Percentiles rank a stretch among this genome's conserved stretches.
phyloP scores from a whole-genome alignment of 1,284 basidiomycete species.

The Puccinia novopanici region DNA sequence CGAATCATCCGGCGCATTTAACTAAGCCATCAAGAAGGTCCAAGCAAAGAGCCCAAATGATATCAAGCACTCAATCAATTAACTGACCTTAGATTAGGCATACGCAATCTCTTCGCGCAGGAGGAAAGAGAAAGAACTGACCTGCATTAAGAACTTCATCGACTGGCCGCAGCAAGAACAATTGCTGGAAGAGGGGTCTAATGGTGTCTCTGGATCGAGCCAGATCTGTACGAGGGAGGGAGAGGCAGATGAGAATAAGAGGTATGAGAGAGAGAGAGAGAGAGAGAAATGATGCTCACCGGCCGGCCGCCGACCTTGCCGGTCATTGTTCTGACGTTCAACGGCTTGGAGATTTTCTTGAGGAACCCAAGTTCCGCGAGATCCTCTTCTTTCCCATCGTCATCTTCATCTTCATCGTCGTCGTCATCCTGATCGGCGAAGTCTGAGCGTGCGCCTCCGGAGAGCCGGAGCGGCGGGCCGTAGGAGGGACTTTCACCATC shows the following conservation, averaged over 20 bases:
- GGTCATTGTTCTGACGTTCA: conserved; percentile 38
- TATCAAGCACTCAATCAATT: no score
- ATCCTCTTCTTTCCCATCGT: conserved; percentile 26
- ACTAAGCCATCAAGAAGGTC: neutral
- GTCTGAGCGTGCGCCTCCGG: conserved; percentile 19
- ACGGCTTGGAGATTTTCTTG: conserved; percentile 26
- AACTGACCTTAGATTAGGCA: neutral
- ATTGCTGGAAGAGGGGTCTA: neutral
- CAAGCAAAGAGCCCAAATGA: no score
- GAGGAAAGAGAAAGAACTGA: conserved; percentile 3
- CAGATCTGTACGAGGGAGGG: conserved; percentile 33
- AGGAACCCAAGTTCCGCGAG: conserved; percentile 47
- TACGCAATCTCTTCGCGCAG: neutral
- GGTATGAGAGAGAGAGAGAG: neutral
- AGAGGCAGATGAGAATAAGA: neutral
- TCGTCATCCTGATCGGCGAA: conserved; percentile 2
- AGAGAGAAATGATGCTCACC: conserved; percentile 19
- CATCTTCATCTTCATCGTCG: conserved; percentile 19
- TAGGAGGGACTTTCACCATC: neutral
- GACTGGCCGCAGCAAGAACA: conserved; percentile 31
- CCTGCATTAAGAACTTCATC: conserved; percentile 49
- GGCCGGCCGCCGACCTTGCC: conserved; percentile 48
- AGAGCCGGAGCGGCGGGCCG: conserved; percentile 33
- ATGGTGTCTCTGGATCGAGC: conserved; percentile 37
- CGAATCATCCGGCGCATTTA: conserved; percentile 50